Evolutionary conservation across 1,284 basidiomycete species (phyloP).

Genomic region (Hemileccinum hortonii): DNA sequence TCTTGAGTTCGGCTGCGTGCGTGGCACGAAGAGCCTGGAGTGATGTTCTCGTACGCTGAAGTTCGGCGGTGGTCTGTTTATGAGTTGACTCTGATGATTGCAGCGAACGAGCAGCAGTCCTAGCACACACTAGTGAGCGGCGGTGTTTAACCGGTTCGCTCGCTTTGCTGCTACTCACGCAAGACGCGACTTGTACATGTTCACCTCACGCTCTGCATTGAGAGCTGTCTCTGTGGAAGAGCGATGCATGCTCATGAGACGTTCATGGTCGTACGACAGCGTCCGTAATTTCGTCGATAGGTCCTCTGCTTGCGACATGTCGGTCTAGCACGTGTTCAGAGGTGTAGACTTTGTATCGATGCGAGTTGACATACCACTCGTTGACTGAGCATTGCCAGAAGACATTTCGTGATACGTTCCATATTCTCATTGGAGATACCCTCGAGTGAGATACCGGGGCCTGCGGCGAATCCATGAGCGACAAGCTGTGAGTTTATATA

Average conservation of each 20-base stretch:
- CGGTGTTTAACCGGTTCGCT: background rate
- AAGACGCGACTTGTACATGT: constrained; percentile 67
- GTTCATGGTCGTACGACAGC: constrained; percentile 80
- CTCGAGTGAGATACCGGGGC: constrained; percentile 55
- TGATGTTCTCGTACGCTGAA: constrained; percentile 63
- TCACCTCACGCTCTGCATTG: constrained; percentile 71
- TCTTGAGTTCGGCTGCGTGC: constrained; percentile 75
- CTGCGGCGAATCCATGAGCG: constrained; percentile 66
- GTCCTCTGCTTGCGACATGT: constrained; percentile 78
- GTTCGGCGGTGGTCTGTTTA: constrained; percentile 64
- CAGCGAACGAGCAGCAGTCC: constrained; percentile 52
- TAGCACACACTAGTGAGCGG: constrained; percentile 30
- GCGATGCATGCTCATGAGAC: constrained; percentile 64
- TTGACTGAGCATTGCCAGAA: constrained; percentile 77
- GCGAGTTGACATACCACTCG: constrained; percentile 59
- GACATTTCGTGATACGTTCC: constrained; percentile 71
- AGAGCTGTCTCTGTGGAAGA: constrained; percentile 57
- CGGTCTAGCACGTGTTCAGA: constrained; percentile 51
- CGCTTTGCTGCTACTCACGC: constrained; percentile 47
- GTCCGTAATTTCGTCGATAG: constrained; percentile 74
- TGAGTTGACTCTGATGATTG: constrained; percentile 62
- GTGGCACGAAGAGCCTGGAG: constrained; percentile 65
- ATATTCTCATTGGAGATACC: constrained; percentile 51
- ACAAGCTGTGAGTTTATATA: constrained; percentile 33
- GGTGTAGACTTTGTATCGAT: background rate